phyloP scores from a whole-genome alignment of 1,284 basidiomycete genomes.

The Heterobasidion occidentale region DNA sequence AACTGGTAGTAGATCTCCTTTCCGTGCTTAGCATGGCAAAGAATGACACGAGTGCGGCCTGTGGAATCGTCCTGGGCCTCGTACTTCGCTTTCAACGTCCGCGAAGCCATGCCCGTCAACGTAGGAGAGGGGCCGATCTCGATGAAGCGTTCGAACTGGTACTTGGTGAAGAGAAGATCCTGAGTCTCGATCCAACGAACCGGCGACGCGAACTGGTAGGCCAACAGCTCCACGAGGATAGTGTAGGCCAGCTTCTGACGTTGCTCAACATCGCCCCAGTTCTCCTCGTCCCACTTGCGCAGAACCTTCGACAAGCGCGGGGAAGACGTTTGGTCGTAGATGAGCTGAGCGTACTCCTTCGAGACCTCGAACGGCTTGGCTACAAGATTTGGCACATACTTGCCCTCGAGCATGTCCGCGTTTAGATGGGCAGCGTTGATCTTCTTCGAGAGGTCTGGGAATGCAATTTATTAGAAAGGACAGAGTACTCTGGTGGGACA shows the following conservation, averaged over 20 bases:
- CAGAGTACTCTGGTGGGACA: conserved; percentile 10
- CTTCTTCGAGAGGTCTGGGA: conserved; percentile 91
- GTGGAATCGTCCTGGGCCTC: conserved; percentile 85
- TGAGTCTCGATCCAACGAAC: conserved; percentile 99
- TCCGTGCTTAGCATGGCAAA: conserved; percentile 91
- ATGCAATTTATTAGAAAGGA: conserved; percentile 12
- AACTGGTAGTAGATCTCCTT: conserved; percentile 98
- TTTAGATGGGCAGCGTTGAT: conserved; percentile 88
- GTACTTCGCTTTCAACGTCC: conserved; percentile 95
- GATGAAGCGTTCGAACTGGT: conserved; percentile 88
- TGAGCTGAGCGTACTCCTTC: conserved; percentile 87
- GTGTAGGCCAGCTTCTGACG: conserved; percentile 92
- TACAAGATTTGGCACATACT: conserved; percentile 96
- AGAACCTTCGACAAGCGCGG: conserved; percentile 91
- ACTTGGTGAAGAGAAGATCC: conserved; percentile 87
- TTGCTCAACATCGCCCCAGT: conserved; percentile 77
- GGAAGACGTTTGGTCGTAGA: conserved; percentile 92
- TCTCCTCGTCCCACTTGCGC: conserved; percentile 88
- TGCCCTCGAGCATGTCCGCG: conserved; percentile 86
- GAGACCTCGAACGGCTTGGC: conserved; percentile 91
- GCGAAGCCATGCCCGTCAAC: conserved; percentile 91
- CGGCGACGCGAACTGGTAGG: conserved; percentile 94
- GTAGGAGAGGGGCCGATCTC: conserved; percentile 97
- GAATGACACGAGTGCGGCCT: conserved; percentile 74
- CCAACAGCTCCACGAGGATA: conserved; percentile 92